phyloP scores from a whole-genome alignment of 2,329 filamentous ascomycete genomes.

The Arthrobotrys musiformis region DNA sequence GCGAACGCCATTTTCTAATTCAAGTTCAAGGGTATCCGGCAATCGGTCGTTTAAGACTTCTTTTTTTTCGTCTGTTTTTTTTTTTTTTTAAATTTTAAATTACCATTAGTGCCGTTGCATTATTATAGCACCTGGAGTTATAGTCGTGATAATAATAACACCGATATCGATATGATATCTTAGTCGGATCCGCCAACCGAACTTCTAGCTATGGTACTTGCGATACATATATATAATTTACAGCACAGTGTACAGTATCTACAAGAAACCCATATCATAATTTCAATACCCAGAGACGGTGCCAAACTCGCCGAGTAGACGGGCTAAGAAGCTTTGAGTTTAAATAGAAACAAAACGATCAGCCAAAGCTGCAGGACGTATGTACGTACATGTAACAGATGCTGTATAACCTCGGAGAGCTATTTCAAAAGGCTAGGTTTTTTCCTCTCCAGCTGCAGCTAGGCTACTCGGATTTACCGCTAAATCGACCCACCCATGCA shows the following conservation, averaged over 20 bases:
- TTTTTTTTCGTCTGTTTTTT: no score
- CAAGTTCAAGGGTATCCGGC: not conserved
- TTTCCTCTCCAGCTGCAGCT: no score
- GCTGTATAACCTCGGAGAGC: conserved; percentile 12
- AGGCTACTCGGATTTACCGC: not conserved
- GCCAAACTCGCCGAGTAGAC: no score
- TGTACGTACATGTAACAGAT: not conserved
- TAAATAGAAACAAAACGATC: not conserved
- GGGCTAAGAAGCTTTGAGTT: not conserved
- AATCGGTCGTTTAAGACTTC: not conserved
- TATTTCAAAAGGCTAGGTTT: not conserved
- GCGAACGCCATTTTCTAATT: conserved; percentile 1
- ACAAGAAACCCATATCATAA: no score
- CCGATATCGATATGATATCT: not conserved
- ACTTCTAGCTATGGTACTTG: no score
- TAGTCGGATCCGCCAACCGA: no score
- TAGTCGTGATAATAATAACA: not conserved
- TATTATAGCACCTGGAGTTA: not conserved
- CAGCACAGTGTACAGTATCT: no score
- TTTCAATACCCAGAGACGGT: no score
- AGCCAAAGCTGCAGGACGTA: no score
- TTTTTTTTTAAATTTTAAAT: no score
- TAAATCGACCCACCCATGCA: not conserved
- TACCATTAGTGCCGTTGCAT: not conserved
- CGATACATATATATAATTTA: no score